A percentile compares a stretch with the other conserved stretches of the same genome.
These are phyloP conservation scores for Globisporangium cylindrosporum DNA, from an alignment of 352 stramenopile genomes.

Conservation along the genomic window DNA sequence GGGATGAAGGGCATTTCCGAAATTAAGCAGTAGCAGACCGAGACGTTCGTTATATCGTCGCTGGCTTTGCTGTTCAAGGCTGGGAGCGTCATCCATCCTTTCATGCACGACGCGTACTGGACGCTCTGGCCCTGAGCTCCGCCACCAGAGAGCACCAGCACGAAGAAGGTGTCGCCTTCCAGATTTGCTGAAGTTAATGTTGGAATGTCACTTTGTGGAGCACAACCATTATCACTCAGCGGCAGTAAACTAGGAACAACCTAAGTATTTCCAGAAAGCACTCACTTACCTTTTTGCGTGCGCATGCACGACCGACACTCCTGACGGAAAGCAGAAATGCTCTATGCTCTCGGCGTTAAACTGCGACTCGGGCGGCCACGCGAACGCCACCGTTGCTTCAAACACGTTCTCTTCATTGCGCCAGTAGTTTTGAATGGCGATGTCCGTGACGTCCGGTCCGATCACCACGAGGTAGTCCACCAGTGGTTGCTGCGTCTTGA, in stretches of 20 bases:
- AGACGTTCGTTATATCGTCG: slow-evolving; percentile 15
- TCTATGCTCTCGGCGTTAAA: slow-evolving; percentile 70
- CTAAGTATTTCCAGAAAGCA: neutral
- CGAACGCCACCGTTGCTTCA: slow-evolving; percentile 58
- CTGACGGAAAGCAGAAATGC: slow-evolving; percentile 68
- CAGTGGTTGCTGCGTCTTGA: slow-evolving; percentile 16
- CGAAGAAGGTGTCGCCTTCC: slow-evolving; percentile 34
- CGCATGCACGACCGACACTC: slow-evolving; percentile 19
- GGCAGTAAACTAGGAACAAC: neutral
- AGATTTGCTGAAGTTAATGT: neutral
- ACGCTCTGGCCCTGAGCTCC: slow-evolving; percentile 45
- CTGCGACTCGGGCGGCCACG: slow-evolving; percentile 59
- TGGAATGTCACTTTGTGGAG: neutral
- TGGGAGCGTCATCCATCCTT: slow-evolving; percentile 27
- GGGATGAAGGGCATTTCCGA: slow-evolving; percentile 39
- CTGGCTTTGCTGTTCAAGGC: slow-evolving; percentile 6
- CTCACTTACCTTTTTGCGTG: neutral
- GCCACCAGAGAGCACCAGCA: slow-evolving; percentile 49
- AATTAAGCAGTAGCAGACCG: slow-evolving; percentile 54
- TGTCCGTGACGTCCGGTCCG: slow-evolving; percentile 39
- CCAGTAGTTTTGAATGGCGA: slow-evolving; percentile 43
- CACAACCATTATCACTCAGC: neutral
- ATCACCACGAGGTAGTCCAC: slow-evolving; percentile 54
- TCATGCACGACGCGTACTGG: slow-evolving; percentile 60
- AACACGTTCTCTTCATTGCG: slow-evolving; percentile 42